Conservation (phyloP, 2,329 filamentous ascomycete genomes). For the Mariannaea elegans region DNA sequence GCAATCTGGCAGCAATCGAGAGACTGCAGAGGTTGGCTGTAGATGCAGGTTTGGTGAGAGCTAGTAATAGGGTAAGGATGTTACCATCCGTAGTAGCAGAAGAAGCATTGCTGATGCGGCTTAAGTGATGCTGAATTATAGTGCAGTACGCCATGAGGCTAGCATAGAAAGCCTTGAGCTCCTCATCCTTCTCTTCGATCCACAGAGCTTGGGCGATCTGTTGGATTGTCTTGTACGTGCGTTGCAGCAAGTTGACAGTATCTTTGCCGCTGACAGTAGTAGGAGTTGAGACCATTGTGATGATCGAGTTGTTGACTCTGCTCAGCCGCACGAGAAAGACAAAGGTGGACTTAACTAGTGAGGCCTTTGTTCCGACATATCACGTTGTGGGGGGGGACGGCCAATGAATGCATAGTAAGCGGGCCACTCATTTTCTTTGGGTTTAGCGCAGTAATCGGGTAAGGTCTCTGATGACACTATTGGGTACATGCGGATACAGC, state of each 20-base stretch:
- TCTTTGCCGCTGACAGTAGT: neutral
- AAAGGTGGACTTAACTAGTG: too few relatives aligned
- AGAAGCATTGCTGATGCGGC: neutral
- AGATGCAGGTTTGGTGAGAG: neutral
- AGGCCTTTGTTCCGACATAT: too few relatives aligned
- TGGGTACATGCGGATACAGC: too few relatives aligned
- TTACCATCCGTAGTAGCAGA: neutral
- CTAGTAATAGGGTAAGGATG: neutral
- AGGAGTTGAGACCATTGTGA: slow-evolving; percentile 1
- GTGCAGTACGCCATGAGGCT: slow-evolving; percentile 8
- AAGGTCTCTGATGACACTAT: too few relatives aligned
- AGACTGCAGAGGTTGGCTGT: neutral
- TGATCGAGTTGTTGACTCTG: too few relatives aligned
- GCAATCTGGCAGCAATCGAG: neutral
- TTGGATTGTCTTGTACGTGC: neutral
- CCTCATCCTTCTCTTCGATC: neutral
- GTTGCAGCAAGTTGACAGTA: neutral
- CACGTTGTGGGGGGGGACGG: too few relatives aligned
- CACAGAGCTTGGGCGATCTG: neutral
- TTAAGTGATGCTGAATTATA: slow-evolving; percentile 4
- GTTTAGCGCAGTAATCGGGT: too few relatives aligned
- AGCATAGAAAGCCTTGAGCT: neutral
- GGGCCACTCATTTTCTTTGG: too few relatives aligned
- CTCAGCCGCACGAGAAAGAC: too few relatives aligned
- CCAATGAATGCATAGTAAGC: too few relatives aligned